Evolutionary conservation across 495 filamentous ascomycete genomes (phyloP), one percentile per base, ranked within the genome.

Genomic region (Aspergillus saccharolyticus): DNA sequence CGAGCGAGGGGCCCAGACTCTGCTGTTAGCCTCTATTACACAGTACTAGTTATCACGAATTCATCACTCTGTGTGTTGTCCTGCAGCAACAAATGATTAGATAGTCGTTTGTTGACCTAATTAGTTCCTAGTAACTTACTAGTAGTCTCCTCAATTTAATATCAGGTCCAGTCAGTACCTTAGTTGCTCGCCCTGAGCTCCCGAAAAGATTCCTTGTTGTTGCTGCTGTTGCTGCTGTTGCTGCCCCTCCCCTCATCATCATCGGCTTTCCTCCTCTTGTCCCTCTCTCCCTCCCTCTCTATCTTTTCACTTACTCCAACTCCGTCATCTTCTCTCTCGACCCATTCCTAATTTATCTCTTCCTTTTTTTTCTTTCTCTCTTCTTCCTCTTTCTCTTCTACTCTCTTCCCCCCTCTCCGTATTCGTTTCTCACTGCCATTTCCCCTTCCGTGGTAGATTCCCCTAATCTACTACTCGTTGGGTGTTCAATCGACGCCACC

Each of bases 401-500:
- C 22, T 43, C 46, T 28, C 15, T 43, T 39, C 18, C 24, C 17
- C 44, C 30, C 33, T 47, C 39, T 43, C 17, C 15, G 39, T 55
- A 44, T 48, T 52, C 49, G 24, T 57, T n/a, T 46, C 53, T 52
- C 22, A 46, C 60, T 46, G 58, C 25, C 28, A 22, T 42, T 25
- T 25, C 33, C 42, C 43, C 42, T 54, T 44, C 47, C 15, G 22
- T 50, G 22, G 47, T 50, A 28, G 47, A 28, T 30, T 1, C 6
- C 53, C 44, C 17, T 51, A n/a, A 33, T 48, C 44, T 45, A 53
- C 25, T 50, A 53, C 50, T 53, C 28, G 14, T 43, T 16, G 18
- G 25, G 49, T 42, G 14, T 50, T 53, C 48, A 22, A 15, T 42
- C 43, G 51, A 52, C 42, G 56, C 59, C 55, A 68, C 57, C 63